Evolutionary conservation across 345 rosid species (phyloP).

Genomic region (Acer campestre): DNA sequence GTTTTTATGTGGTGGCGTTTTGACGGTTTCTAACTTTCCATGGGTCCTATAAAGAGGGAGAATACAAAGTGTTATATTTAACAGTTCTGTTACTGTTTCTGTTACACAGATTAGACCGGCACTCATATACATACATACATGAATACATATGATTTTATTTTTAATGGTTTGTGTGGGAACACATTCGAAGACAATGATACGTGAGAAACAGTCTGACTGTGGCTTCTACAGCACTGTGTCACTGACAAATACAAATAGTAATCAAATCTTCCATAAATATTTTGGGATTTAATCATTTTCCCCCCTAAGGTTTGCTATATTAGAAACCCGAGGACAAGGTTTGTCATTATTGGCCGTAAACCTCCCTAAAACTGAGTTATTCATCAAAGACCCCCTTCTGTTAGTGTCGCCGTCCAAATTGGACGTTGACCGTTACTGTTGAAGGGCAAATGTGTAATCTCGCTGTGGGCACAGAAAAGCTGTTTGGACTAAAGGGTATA

Average conservation of each 20-base stretch:
- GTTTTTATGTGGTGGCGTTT: neutral
- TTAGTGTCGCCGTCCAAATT: no score
- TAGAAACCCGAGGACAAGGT: no score
- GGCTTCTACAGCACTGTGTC: no score
- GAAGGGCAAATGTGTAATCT: no score
- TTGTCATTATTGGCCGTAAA: no score
- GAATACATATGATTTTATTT: neutral
- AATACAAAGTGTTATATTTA: neutral
- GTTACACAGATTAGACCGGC: neutral
- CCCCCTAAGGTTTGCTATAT: no score
- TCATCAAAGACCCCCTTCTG: no score
- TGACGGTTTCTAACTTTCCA: constrained; percentile 20
- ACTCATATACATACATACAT: neutral
- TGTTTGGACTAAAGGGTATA: no score
- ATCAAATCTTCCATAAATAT: neutral
- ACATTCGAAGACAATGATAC: neutral
- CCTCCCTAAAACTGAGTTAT: no score
- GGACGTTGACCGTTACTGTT: no score
- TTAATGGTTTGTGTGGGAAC: neutral
- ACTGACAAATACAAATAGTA: neutral
- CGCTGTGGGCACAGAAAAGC: no score
- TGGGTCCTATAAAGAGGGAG: neutral
- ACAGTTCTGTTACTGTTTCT: neutral
- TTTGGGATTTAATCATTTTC: no score
- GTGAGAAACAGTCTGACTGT: neutral